Percentiles rank a stretch among this genome's conserved stretches.
These are phyloP conservation scores for Populus davidiana DNA, from an alignment of 345 rosid genomes.

Conservation along the genomic window DNA sequence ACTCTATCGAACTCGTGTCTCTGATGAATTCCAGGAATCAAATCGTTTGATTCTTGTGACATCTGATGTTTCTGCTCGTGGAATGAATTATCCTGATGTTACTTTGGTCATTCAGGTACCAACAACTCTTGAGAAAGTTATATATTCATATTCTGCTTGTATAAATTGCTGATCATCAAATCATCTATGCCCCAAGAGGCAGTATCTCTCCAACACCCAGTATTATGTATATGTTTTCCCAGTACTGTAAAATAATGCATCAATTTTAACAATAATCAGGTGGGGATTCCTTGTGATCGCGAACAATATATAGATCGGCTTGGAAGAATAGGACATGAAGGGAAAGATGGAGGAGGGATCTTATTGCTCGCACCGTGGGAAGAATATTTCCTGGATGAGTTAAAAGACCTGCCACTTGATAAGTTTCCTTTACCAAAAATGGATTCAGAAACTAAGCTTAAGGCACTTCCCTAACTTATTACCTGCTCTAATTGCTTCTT, in stretches of 20 bases:
- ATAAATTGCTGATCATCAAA: not conserved
- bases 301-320: constrained; percentile 88
- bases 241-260: not conserved
- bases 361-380: constrained; percentile 95
- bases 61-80: constrained; percentile 91
- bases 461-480: constrained; percentile 42
- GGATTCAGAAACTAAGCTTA: constrained; percentile 49
- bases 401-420: constrained; percentile 77
- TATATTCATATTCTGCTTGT: not conserved
- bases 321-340: constrained; percentile 89
- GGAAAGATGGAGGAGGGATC: constrained; percentile 81
- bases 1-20: constrained; percentile 64
- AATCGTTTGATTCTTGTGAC: constrained; percentile 73
- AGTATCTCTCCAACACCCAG: not conserved
- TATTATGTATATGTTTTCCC: not conserved
- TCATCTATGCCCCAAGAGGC: not conserved
- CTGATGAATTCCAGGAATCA: constrained; percentile 82
- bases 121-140: not conserved
- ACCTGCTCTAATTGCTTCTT: not conserved
- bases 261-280: constrained; percentile 39
- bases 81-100: constrained; percentile 95
- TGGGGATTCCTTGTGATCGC: constrained; percentile 72
- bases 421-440: constrained; percentile 51
- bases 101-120: constrained; percentile 92
- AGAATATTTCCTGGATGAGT: constrained; percentile 75